A percentile compares a stretch with the other conserved stretches of the same genome.
These are phyloP conservation scores for Kwoniella pini DNA, from an alignment of 768 basidiomycete genomes.

Conservation along the genomic window DNA sequence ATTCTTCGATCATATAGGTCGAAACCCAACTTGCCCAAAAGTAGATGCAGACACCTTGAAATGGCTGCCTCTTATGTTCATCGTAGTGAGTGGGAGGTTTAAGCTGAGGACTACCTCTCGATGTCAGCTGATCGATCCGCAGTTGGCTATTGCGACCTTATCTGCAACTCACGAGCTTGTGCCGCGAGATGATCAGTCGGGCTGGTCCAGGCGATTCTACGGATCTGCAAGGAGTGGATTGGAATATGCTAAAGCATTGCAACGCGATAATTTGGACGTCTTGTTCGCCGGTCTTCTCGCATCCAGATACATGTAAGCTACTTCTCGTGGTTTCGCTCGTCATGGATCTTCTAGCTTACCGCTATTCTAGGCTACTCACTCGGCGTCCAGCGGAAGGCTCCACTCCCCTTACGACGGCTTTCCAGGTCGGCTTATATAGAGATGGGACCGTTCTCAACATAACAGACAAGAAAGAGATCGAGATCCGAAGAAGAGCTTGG, in stretches of 20 bases:
- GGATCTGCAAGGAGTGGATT: conserved; percentile 50
- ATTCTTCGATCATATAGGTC: conserved; percentile 52
- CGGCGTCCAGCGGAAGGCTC: conserved; percentile 55
- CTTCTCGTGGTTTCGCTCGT: not conserved
- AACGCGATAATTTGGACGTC: conserved; percentile 55
- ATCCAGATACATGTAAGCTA: conserved; percentile 55
- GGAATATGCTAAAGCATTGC: conserved; percentile 55
- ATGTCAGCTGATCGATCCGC: not conserved
- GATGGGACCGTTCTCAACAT: conserved; percentile 54
- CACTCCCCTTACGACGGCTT: conserved; percentile 55
- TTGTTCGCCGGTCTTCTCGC: conserved; percentile 54
- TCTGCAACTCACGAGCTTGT: conserved; percentile 53
- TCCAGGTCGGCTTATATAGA: conserved; percentile 55
- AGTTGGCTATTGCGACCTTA: conserved; percentile 55
- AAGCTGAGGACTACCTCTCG: not conserved
- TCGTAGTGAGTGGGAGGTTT: conserved; percentile 44
- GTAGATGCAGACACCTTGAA: conserved; percentile 53
- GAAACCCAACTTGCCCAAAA: conserved; percentile 50
- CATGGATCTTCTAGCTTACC: not conserved
- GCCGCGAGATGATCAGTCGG: conserved; percentile 43
- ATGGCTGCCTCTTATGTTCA: conserved; percentile 55
- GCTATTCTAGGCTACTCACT: conserved; percentile 48
- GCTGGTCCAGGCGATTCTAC: conserved; percentile 54
- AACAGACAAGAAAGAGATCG: conserved; percentile 53
- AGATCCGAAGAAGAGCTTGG: conserved; percentile 54